Percentiles rank a stretch among this genome's conserved stretches.
phyloP scores from a whole-genome alignment of 495 filamentous ascomycete genomes.

The Penicillium roqueforti region DNA sequence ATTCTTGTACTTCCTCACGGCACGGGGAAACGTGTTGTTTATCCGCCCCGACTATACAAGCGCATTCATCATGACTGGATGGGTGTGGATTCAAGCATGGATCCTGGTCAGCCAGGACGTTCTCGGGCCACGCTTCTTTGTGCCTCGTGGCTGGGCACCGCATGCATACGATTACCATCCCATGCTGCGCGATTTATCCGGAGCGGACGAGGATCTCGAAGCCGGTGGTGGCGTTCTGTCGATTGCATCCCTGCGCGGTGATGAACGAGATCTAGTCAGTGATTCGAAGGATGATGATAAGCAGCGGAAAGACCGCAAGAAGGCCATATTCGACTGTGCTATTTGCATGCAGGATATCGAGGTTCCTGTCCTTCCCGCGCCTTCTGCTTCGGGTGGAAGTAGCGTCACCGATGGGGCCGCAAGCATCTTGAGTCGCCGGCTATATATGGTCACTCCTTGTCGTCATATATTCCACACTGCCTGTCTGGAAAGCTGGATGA shows the following conservation, averaged over 20 bases:
- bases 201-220: slow-evolving; percentile 61
- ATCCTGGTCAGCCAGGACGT: slow-evolving; percentile 73
- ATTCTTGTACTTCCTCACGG: slow-evolving; percentile 75
- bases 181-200: slow-evolving; percentile 62
- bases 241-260: slow-evolving; percentile 56
- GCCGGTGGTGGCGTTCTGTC: slow-evolving; percentile 62
- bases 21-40: slow-evolving; percentile 71
- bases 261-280: slow-evolving; percentile 38
- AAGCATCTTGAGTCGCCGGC: slow-evolving; percentile 68
- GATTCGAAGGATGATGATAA: slow-evolving; percentile 39
- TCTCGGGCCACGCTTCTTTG: slow-evolving; percentile 76
- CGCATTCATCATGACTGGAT: slow-evolving; percentile 61
- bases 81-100: slow-evolving; percentile 92
- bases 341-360: slow-evolving; percentile 91
- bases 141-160: slow-evolving; percentile 65
- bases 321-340: slow-evolving; percentile 78
- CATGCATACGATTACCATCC: slow-evolving; percentile 96
- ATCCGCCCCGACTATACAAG: slow-evolving; percentile 63
- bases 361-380: slow-evolving; percentile 69
- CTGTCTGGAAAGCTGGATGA: slow-evolving; percentile 96
- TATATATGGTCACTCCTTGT: slow-evolving; percentile 97
- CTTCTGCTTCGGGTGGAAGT: slow-evolving; percentile 42
- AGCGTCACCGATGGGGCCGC: slow-evolving; percentile 56
- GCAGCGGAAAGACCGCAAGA: slow-evolving; percentile 45
- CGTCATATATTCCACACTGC: slow-evolving; percentile 91